Evolutionary conservation across 257 asterid genomes (phyloP).

Genomic region (Galeopsis tetrahit): DNA sequence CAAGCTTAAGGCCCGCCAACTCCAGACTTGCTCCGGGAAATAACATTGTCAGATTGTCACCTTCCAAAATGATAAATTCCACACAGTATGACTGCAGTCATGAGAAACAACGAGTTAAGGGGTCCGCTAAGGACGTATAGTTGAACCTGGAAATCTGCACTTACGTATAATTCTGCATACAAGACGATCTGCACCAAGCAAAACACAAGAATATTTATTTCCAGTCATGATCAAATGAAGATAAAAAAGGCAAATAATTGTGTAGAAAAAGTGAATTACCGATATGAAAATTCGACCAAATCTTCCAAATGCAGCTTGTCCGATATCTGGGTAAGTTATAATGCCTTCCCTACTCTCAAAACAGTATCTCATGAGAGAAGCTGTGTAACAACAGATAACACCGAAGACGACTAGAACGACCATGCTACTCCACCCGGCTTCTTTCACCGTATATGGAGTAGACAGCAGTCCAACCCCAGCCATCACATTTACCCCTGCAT

Average conservation of each 20-base stretch:
- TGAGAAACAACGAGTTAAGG: constrained; percentile 20
- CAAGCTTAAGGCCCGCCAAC: constrained; percentile 57
- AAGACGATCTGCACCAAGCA: constrained; percentile 65
- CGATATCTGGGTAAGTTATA: constrained; percentile 75
- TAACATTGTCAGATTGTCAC: constrained; percentile 71
- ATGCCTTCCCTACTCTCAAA: constrained; percentile 75
- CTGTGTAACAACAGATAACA: constrained; percentile 78
- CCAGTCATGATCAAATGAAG: constrained; percentile 12
- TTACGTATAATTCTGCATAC: constrained; percentile 85
- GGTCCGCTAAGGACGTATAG: constrained; percentile 18
- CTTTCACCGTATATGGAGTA: constrained; percentile 66
- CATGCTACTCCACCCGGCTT: constrained; percentile 85
- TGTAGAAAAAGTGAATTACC: constrained; percentile 43
- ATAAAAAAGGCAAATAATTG: constrained; percentile 3
- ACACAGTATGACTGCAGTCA: constrained; percentile 73
- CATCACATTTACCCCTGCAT: constrained; percentile 72
- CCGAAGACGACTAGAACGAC: constrained; percentile 63
- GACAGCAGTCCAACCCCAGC: constrained; percentile 90
- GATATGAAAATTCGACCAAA: constrained; percentile 72
- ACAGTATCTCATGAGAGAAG: constrained; percentile 73
- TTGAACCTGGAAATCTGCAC: constrained; percentile 36
- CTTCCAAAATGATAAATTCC: constrained; percentile 82
- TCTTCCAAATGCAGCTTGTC: constrained; percentile 87
- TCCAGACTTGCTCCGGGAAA: constrained; percentile 67
- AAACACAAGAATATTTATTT: constrained; percentile 2